Base-by-base conservation (phyloP, 73 alveolate genomes). In the Stentor coeruleus region DNA sequence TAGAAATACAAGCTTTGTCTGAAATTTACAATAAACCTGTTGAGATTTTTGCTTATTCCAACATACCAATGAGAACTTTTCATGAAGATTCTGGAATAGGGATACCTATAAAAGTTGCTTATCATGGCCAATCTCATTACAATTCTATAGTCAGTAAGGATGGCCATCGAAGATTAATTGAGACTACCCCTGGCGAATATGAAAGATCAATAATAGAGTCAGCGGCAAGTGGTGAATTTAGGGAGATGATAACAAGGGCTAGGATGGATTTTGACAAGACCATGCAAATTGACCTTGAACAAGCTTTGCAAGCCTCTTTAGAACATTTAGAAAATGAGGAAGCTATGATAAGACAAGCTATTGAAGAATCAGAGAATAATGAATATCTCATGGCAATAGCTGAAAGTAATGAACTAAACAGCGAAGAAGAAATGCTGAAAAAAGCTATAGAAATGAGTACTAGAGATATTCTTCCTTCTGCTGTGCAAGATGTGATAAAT, bases 81-180 rank as follows among this genome's bases (percentile, higher is more conserved):
- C 98, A 95, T 85, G 99, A 96, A 86, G 90, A 90, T 37, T 15
- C 93, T 58, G 89, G 84, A 58, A 3, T 11, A 36, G 77, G 77
- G 49, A 89, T 84, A 28, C 99, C 99, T 4, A 90, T 96, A 38
- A 89, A 97, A 83, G 84, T 96, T 38, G 89, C 97, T 49, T 96
- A 95, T 88, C 98, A 95, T 90, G 99, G 99, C n/a, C 89, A 89
- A 66, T 88, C 95, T 58, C 99, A 97, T 87, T 97, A 97, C 84
- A 96, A 96, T 84, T 91, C 98, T 38, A 92, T 96, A n/a, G 88
- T 90, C 35, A 91, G 88, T n/a, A 91, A 85, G 73, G 94, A 91
- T 80, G 85, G 82, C 38, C 87, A 82, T 20, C 49, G 0, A 2
- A 20, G n/a, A 81, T 74, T 85, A 86, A 57, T 84, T 84, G 97